Conservation (phyloP, 768 basidiomycete genomes). For the Serendipita sp. region DNA sequence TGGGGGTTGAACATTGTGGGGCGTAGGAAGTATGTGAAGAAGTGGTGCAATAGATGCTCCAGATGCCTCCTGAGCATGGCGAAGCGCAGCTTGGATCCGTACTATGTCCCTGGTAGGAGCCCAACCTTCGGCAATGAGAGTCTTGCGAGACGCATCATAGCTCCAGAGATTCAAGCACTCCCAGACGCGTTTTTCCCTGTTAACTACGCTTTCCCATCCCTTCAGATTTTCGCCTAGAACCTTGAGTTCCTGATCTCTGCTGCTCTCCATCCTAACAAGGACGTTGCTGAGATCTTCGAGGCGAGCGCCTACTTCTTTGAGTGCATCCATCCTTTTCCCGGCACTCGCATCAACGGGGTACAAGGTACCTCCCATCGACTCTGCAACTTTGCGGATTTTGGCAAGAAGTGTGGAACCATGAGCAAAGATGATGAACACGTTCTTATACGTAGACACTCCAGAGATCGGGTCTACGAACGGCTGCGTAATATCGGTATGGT, state of each 20-base stretch:
- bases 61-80: slow-evolving; percentile 78
- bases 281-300: slow-evolving; percentile 84
- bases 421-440: slow-evolving; percentile 99
- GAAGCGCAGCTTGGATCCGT: slow-evolving; percentile 68
- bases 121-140: slow-evolving; percentile 95
- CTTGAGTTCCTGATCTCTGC: slow-evolving; percentile 63
- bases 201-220: slow-evolving; percentile 86
- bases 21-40: slow-evolving; percentile 70
- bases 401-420: slow-evolving; percentile 82
- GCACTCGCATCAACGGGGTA: slow-evolving; percentile 93
- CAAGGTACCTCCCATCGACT: slow-evolving; percentile 96
- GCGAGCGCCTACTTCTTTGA: slow-evolving; percentile 73
- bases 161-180: slow-evolving; percentile 91
- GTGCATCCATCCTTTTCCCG: slow-evolving; percentile 78
- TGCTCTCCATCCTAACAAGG: slow-evolving; percentile 75
- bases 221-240: slow-evolving; percentile 71
- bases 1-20: slow-evolving; percentile 64
- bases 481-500: slow-evolving; percentile 85
- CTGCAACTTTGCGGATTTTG: slow-evolving; percentile 95
- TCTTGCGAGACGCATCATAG: slow-evolving; percentile 86
- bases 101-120: slow-evolving; percentile 85
- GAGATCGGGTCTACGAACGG: slow-evolving; percentile 81
- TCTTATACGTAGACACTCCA: slow-evolving; percentile 76
- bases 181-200: slow-evolving; percentile 91
- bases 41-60: slow-evolving; percentile 87